Conservation (phyloP, 805 yeast species). For the Ogataea corticis region DNA sequence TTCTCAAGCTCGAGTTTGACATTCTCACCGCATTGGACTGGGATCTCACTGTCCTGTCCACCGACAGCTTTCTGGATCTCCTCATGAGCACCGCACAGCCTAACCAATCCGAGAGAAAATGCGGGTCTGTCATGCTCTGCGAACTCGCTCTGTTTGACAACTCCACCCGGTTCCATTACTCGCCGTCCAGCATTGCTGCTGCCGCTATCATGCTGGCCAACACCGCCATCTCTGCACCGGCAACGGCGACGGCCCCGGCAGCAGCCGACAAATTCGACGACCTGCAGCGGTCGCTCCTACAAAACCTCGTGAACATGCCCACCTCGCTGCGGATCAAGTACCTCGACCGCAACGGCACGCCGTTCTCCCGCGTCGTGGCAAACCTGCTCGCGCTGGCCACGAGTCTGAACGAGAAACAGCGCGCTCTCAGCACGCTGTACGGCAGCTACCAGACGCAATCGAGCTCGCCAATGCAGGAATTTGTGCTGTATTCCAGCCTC, state of each 20-base stretch:
- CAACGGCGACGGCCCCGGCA: conserved; percentile 36
- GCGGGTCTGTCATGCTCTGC: conserved; percentile 61
- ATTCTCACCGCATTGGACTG: conserved; percentile 63
- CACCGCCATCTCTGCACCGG: conserved; percentile 39
- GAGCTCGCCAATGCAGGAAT: conserved; percentile 23
- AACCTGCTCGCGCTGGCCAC: conserved; percentile 30
- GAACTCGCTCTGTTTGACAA: conserved; percentile 67
- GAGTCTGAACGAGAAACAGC: conserved; percentile 26
- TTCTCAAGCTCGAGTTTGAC: conserved; percentile 69
- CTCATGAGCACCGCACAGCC: conserved; percentile 38
- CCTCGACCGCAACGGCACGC: conserved; percentile 14
- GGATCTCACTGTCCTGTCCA: conserved; percentile 62
- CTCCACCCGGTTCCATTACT: conserved; percentile 51
- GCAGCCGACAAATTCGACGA: conserved; percentile 31
- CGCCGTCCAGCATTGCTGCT: conserved; percentile 47
- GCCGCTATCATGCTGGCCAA: conserved; percentile 51
- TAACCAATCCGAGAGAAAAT: conserved; percentile 48
- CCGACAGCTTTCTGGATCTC: conserved; percentile 63
- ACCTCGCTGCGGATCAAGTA: conserved; percentile 30
- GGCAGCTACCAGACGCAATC: conserved; percentile 11
- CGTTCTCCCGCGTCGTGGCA: conserved; percentile 23
- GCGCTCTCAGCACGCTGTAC: conserved; percentile 20
- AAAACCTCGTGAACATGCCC: conserved; percentile 26
- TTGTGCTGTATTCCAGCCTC: conserved; percentile 21
- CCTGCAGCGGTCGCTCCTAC: conserved; percentile 29